Evolutionary conservation across 192 early-diverging fungal species (phyloP).

Genomic region (Pilobolus umbonatus): DNA sequence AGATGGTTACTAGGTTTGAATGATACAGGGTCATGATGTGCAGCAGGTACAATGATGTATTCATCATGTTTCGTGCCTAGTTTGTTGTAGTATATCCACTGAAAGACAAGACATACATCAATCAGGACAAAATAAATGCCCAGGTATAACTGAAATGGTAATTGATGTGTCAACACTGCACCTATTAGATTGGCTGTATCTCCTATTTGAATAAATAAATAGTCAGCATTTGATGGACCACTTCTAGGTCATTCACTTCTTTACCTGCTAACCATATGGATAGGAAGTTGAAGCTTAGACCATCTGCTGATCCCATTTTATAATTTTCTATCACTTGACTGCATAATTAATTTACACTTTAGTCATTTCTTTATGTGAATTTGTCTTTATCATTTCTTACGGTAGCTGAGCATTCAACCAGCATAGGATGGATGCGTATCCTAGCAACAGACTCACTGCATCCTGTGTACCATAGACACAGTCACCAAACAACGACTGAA

Average conservation of each 20-base stretch:
- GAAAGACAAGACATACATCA: conserved; percentile 21
- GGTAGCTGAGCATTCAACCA: conserved; percentile 74
- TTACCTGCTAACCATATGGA: conserved; percentile 60
- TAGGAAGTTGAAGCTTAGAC: conserved; percentile 53
- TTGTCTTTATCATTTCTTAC: conserved; percentile 37
- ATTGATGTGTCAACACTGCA: conserved; percentile 64
- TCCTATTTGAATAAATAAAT: conserved; percentile 35
- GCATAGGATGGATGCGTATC: conserved; percentile 58
- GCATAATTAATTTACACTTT: conserved; percentile 7
- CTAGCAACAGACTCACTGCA: conserved; percentile 40
- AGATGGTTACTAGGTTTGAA: not conserved
- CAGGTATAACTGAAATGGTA: conserved; percentile 59
- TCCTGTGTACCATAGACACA: conserved; percentile 40
- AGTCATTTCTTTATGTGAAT: not conserved
- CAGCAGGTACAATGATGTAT: not conserved
- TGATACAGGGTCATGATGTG: too few species aligned
- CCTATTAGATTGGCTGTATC: conserved; percentile 70
- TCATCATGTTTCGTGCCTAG: not conserved
- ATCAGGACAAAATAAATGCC: conserved; percentile 21
- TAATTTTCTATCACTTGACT: conserved; percentile 55
- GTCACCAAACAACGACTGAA: conserved; percentile 45
- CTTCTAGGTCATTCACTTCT: not conserved
- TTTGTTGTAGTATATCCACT: conserved; percentile 28
- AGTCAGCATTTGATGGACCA: not conserved
- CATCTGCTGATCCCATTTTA: conserved; percentile 38